These are phyloP conservation scores for Globisporangium yorkense DNA, from an alignment of 352 stramenopile species.

Conservation along the genomic window DNA sequence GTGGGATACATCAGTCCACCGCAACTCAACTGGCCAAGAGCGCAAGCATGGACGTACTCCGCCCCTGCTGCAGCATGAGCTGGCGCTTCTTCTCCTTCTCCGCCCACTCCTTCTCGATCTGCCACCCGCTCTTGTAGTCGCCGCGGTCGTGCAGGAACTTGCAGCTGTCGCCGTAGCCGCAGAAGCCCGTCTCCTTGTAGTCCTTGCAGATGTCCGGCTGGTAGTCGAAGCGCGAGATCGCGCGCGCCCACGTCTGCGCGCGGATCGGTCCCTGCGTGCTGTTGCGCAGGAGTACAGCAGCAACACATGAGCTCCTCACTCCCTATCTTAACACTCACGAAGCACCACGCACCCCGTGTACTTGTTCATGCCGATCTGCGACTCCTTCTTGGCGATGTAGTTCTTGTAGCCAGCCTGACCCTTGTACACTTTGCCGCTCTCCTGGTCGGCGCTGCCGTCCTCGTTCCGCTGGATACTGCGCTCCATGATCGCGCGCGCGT, in stretches of 20 bases:
- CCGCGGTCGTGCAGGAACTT: slow-evolving; percentile 99
- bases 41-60: slow-evolving; percentile 18
- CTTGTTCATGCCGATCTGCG: slow-evolving; percentile 86
- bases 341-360: slow-evolving; percentile 63
- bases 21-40: neutral
- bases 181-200: slow-evolving; percentile 99
- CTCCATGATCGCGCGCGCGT: slow-evolving; percentile 74
- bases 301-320: neutral
- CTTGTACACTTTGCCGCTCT: slow-evolving; percentile 78
- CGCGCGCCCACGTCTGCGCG: slow-evolving; percentile 92
- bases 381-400: slow-evolving; percentile 86
- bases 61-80: slow-evolving; percentile 52
- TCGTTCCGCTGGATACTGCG: slow-evolving; percentile 69
- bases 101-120: slow-evolving; percentile 96
- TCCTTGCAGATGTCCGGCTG: slow-evolving; percentile 98
- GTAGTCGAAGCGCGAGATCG: slow-evolving; percentile 97
- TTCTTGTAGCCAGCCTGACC: slow-evolving; percentile 84
- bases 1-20: neutral
- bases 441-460: slow-evolving; percentile 55
- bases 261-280: slow-evolving; percentile 93
- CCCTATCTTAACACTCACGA: too few species aligned
- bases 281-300: neutral
- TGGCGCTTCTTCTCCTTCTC: slow-evolving; percentile 89
- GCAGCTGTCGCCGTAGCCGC: slow-evolving; percentile 94
- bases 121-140: slow-evolving; percentile 97